A percentile compares a stretch with the other conserved stretches of the same genome.
Conservation (phyloP, 306 rosid genomes). For the Cicer yamashitae region DNA sequence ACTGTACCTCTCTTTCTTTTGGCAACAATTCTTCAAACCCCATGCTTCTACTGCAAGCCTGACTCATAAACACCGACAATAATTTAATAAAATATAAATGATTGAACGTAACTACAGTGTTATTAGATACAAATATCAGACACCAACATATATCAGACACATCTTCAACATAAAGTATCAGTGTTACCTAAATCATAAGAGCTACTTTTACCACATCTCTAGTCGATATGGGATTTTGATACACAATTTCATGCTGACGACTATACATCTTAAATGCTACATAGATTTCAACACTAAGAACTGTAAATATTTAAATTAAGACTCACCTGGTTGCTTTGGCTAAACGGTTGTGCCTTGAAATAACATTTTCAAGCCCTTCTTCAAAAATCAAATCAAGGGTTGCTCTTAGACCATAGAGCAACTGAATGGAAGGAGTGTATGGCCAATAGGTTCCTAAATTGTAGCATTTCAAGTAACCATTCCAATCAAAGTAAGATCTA, state of each 20-base stretch:
- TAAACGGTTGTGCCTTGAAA: constrained; percentile 84
- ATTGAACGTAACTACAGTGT: too few relatives aligned
- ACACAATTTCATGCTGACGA: rapidly evolving
- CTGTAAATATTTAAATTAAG: neutral
- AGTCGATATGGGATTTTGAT: too few relatives aligned
- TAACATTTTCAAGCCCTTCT: constrained; percentile 91
- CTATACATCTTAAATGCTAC: too few relatives aligned
- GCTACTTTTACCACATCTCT: too few relatives aligned
- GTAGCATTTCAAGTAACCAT: constrained; percentile 90
- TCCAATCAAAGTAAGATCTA: constrained; percentile 94
- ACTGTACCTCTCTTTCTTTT: constrained; percentile 86
- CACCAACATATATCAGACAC: too few relatives aligned
- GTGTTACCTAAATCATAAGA: too few relatives aligned
- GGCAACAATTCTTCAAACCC: constrained; percentile 98
- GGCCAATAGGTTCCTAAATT: constrained; percentile 93
- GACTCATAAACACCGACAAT: neutral
- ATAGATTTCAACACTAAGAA: too few relatives aligned
- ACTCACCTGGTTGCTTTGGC: constrained; percentile 86
- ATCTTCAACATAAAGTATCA: too few relatives aligned
- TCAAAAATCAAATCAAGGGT: constrained; percentile 90
- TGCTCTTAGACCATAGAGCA: constrained; percentile 85
- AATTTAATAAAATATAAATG: too few relatives aligned
- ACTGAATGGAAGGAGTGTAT: constrained; percentile 93
- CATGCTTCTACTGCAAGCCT: constrained; percentile 99
- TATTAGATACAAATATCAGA: too few relatives aligned